These are phyloP conservation scores for Vaccinium darrowii DNA, from an alignment of 148 eudicot genomes.

Conservation along the genomic window DNA sequence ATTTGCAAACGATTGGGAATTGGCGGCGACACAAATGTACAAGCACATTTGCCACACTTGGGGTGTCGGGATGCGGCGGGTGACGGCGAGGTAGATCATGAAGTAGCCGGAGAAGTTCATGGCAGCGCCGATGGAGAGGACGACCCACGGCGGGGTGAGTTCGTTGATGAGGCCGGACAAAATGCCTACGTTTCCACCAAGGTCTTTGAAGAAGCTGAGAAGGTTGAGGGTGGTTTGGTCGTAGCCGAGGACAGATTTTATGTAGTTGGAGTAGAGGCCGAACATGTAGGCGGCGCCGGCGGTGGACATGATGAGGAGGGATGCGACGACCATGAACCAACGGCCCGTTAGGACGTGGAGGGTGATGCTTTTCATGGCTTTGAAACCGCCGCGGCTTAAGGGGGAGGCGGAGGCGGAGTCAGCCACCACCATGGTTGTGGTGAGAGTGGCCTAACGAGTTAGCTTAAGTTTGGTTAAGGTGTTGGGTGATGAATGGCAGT, in stretches of 20 bases:
- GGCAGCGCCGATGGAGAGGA: conserved; percentile 35
- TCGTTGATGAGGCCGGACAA: conserved; percentile 45
- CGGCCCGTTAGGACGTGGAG: conserved; percentile 19
- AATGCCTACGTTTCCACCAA: conserved; percentile 46
- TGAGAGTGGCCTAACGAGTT: background rate
- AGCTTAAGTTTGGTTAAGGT: no score
- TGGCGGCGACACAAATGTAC: conserved; percentile 38
- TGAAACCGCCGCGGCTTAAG: no score
- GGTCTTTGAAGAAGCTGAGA: conserved; percentile 43
- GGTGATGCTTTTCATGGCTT: conserved; percentile 11
- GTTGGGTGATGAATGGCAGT: background rate
- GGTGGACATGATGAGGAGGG: conserved; percentile 40
- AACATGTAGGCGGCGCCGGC: conserved; percentile 47
- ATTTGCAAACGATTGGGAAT: conserved; percentile 45
- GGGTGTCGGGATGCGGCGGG: conserved; percentile 17
- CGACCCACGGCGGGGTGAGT: conserved; percentile 44
- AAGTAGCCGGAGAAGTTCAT: conserved; percentile 55
- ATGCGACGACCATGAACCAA: conserved; percentile 47
- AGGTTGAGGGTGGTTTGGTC: conserved; percentile 50
- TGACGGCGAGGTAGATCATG: conserved; percentile 46
- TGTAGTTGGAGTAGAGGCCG: conserved; percentile 39
- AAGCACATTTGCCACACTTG: conserved; percentile 46
- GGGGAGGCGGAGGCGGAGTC: background rate
- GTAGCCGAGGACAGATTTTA: conserved; percentile 44
- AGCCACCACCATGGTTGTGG: conserved; percentile 13